A percentile compares a stretch with the other conserved stretches of the same genome.
Conservation (phyloP, 176 grass and related monocot species). For the Poa pratensis region DNA sequence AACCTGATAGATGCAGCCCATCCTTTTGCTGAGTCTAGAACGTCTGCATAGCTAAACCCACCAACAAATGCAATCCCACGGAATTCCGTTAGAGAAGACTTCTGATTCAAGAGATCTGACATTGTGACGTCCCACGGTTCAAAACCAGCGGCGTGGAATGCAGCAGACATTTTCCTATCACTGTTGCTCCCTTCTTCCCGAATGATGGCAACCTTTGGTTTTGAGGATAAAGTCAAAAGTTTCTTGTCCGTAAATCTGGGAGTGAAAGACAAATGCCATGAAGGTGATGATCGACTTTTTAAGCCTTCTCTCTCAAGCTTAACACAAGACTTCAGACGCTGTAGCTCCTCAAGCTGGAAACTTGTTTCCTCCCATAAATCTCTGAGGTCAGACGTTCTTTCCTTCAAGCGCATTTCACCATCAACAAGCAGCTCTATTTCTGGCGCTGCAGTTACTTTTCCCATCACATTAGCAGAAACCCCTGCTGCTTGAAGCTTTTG, state of each 20-base stretch:
- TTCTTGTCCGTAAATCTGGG: slow-evolving; percentile 67
- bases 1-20: slow-evolving; percentile 95
- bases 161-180: slow-evolving; percentile 88
- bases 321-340: slow-evolving; percentile 82
- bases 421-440: slow-evolving; percentile 67
- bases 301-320: slow-evolving; percentile 86
- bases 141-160: slow-evolving; percentile 84
- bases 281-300: slow-evolving; percentile 60
- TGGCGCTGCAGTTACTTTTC: slow-evolving; percentile 66
- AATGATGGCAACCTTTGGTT: slow-evolving; percentile 93
- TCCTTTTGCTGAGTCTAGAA: slow-evolving; percentile 87
- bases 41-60: slow-evolving; percentile 94
- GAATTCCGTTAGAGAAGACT: slow-evolving; percentile 62
- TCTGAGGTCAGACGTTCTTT: slow-evolving; percentile 74
- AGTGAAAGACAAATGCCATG: slow-evolving; percentile 74
- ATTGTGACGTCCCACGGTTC: slow-evolving; percentile 93
- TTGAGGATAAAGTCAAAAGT: slow-evolving; percentile 56
- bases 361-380: slow-evolving; percentile 95
- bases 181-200: slow-evolving; percentile 97
- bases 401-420: slow-evolving; percentile 59
- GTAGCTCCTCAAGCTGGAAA: slow-evolving; percentile 83
- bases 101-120: slow-evolving; percentile 64
- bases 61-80: slow-evolving; percentile 88
- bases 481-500: slow-evolving; percentile 69
- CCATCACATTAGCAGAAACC: slow-evolving; percentile 64